Evolutionary conservation across 768 basidiomycete genomes (phyloP), one percentile per base, ranked within the genome.

Genomic region (Mycena crocata): DNA sequence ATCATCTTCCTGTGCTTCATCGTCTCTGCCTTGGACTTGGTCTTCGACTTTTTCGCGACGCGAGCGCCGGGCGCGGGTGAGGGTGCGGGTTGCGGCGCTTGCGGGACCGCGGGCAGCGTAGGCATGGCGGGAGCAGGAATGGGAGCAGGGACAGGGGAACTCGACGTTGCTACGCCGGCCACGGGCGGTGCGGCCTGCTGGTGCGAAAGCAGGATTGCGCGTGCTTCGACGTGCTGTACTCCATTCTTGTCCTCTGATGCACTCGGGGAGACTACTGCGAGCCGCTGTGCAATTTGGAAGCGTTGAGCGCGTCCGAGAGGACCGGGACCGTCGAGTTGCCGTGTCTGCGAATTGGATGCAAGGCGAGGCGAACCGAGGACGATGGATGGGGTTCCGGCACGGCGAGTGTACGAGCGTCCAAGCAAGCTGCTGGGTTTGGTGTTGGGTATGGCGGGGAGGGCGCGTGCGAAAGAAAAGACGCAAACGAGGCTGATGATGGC

Each of bases 401-500:
- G 71, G 59, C 30, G 73, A 57, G 63, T 54, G 62, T 73, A 77
- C 7, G 65, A 44, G 10, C 66, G 70, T 15, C 74, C 74, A 10
- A 75, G 66, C 34, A 77, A 72, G 57, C 72, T 75, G 54, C 66
- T 30, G 64, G 73, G 52, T 15, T 68, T 48, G 32, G 57, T 75
- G 73, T 68, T 78, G 75, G 15, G 72, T 71, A 26, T 71, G 79
- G 13, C 71, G 74, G 84, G 45, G 70, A 76, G 52, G 77, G 84
- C 67, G 74, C 67, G 51, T 76, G 80, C 46, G 80, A 80, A 34
- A 67, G 78, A 24, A 78, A 83, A 35, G 76, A 80, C 34, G 75
- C 75, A 68, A 76, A 84, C 45, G 80, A 85, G 21, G 76, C 78
- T 54, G 76, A 76, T 28, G 60, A 73, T 39, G 60, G 64, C n/a